Evolutionary conservation across 208 protist genomes (phyloP).

Genomic region (Crithidia expoeki): DNA sequence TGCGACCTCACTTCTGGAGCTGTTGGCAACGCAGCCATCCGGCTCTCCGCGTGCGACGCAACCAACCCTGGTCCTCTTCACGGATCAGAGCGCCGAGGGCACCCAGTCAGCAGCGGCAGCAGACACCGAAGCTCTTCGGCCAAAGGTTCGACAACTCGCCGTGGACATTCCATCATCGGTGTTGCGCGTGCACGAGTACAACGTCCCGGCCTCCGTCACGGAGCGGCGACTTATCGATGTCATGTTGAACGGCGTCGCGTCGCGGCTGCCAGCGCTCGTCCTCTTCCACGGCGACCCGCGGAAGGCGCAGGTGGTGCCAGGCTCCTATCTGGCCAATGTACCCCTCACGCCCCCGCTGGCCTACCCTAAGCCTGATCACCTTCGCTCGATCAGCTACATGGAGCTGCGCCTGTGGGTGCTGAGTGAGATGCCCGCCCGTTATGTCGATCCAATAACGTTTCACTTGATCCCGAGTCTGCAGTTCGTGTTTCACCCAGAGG

Average conservation of each 20-base stretch:
- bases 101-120: no score
- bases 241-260: slow-evolving; percentile 14
- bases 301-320: slow-evolving; percentile 25
- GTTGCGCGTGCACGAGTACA: slow-evolving; percentile 27
- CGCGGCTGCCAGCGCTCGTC: slow-evolving; percentile 16
- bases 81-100: slow-evolving; percentile 3
- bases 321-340: slow-evolving; percentile 4
- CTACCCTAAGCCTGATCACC: neutral
- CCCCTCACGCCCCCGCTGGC: slow-evolving; percentile 1
- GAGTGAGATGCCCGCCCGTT: slow-evolving; percentile 35
- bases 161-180: slow-evolving; percentile 16
- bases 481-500: slow-evolving; percentile 26
- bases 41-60: slow-evolving; percentile 1
- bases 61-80: slow-evolving; percentile 28
- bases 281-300: slow-evolving; percentile 17
- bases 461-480: slow-evolving; percentile 35
- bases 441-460: slow-evolving; percentile 46
- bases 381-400: slow-evolving; percentile 3
- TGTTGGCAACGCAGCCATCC: neutral
- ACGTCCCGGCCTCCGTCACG: neutral
- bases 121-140: neutral
- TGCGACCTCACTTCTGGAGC: neutral
- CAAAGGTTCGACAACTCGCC: slow-evolving; percentile 11
- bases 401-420: slow-evolving; percentile 47
- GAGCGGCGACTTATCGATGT: slow-evolving; percentile 22